Percentiles rank a stretch among this genome's conserved stretches.
Conservation (phyloP, 371 early-diverging fungal species). For the Apophysomyces trapeziformis region DNA sequence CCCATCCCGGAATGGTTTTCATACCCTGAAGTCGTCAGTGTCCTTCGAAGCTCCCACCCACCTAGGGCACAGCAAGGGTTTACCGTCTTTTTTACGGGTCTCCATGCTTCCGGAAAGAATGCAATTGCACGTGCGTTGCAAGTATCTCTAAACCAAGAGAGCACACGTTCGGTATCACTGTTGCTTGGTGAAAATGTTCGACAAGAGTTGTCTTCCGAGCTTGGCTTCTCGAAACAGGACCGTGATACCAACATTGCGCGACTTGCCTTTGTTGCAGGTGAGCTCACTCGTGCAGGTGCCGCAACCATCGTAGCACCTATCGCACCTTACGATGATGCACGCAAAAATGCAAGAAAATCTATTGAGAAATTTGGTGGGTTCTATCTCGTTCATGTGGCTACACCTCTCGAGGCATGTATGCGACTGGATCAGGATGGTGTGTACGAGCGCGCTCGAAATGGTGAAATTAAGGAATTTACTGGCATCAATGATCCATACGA, state of each 20-base stretch:
- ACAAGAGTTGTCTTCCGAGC: slow-evolving; percentile 78
- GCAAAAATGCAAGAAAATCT: slow-evolving; percentile 65
- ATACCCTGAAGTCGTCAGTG: slow-evolving; percentile 88
- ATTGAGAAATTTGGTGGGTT: slow-evolving; percentile 75
- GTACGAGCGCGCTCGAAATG: slow-evolving; percentile 75
- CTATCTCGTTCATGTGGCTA: slow-evolving; percentile 86
- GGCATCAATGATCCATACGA: slow-evolving; percentile 91
- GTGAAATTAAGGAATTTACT: slow-evolving; percentile 86
- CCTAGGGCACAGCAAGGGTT: slow-evolving; percentile 88
- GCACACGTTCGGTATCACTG: slow-evolving; percentile 82
- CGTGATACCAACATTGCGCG: slow-evolving; percentile 84
- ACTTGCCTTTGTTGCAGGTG: slow-evolving; percentile 84
- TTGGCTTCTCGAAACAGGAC: slow-evolving; percentile 81
- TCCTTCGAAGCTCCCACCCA: slow-evolving; percentile 84
- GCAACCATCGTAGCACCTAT: slow-evolving; percentile 89
- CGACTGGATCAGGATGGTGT: slow-evolving; percentile 78
- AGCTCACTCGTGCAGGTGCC: slow-evolving; percentile 86
- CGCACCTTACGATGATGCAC: slow-evolving; percentile 83
- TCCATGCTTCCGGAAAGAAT: slow-evolving; percentile 79
- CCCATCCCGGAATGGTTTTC: slow-evolving; percentile 96
- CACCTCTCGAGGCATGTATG: slow-evolving; percentile 82
- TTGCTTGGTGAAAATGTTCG: slow-evolving; percentile 86
- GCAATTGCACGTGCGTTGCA: slow-evolving; percentile 84
- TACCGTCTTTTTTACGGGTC: slow-evolving; percentile 87
- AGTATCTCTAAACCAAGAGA: slow-evolving; percentile 82